phyloP scores from a whole-genome alignment of 2,329 filamentous ascomycete genomes.

The Alternaria solani region DNA sequence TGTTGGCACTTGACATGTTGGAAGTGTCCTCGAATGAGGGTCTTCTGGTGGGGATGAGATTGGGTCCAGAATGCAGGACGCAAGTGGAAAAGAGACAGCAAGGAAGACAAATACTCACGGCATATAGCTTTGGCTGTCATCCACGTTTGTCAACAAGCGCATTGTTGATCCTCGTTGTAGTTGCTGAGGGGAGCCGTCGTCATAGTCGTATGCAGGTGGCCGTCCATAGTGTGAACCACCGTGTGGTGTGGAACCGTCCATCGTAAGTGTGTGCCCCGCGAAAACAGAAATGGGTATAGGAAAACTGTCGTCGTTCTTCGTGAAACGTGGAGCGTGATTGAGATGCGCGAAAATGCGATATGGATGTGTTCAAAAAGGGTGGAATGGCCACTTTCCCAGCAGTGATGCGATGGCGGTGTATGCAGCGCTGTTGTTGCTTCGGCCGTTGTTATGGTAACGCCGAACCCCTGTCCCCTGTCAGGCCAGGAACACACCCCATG shows the following conservation, averaged over 20 bases:
- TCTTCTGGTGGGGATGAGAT: conserved; percentile 37
- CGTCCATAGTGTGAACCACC: conserved; percentile 48
- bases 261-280: conserved; percentile 22
- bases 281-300: conserved; percentile 3
- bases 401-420: conserved; percentile 11
- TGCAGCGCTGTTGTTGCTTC: conserved; percentile 20
- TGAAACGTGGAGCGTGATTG: conserved; percentile 18
- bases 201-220: conserved; percentile 58
- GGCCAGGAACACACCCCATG: conserved; percentile 15
- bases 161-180: conserved; percentile 56
- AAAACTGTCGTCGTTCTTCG: conserved; percentile 4
- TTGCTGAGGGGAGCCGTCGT: conserved; percentile 45
- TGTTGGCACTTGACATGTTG: conserved; percentile 44
- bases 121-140: conserved; percentile 53
- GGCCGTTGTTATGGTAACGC: conserved; percentile 21
- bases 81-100: conserved; percentile 34
- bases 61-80: conserved; percentile 30
- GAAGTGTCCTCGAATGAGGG: conserved; percentile 42
- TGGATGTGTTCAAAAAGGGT: conserved; percentile 27
- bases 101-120: conserved; percentile 51
- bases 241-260: conserved; percentile 48
- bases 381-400: conserved; percentile 12
- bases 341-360: conserved; percentile 23
- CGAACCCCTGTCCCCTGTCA: conserved; percentile 3
- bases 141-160: conserved; percentile 59